Percentiles rank a stretch among this genome's conserved stretches.
Evolutionary conservation across 1,284 basidiomycete genomes (phyloP).

Genomic region (Cutaneotrichosporon spelunceum): DNA sequence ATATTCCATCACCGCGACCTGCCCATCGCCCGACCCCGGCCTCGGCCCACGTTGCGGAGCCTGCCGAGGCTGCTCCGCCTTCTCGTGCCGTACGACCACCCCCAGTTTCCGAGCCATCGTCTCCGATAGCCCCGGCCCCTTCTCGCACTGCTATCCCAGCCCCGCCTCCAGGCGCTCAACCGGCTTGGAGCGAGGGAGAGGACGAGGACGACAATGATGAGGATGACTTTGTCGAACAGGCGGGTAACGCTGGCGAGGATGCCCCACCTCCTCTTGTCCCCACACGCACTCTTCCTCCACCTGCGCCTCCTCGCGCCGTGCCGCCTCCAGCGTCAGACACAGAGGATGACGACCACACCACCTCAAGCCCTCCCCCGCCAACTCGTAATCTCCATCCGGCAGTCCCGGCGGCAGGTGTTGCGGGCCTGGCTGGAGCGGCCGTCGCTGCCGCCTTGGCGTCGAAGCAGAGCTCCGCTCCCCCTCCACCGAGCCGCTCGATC

Average conservation of each 20-base stretch:
- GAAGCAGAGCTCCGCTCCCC: neutral
- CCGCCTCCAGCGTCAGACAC: neutral
- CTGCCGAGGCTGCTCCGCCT: conserved; percentile 13
- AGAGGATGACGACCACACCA: conserved; percentile 8
- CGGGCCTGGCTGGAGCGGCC: neutral
- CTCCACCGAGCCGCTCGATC: neutral
- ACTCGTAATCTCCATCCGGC: conserved; percentile 25
- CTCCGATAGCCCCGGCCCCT: neutral
- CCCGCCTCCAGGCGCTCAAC: conserved; percentile 7
- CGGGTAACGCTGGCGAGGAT: neutral
- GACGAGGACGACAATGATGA: conserved; percentile 33
- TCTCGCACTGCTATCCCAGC: neutral
- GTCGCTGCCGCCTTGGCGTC: neutral
- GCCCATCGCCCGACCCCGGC: neutral
- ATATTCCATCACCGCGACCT: neutral
- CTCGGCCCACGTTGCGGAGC: neutral
- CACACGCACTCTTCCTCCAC: conserved; percentile 23
- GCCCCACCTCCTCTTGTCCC: conserved; percentile 12
- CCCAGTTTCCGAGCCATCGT: conserved; percentile 11
- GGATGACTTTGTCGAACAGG: neutral
- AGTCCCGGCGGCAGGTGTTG: neutral
- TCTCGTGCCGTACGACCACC: neutral
- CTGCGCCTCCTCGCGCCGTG: neutral
- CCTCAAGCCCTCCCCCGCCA: conserved; percentile 12
- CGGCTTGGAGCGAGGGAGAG: conserved; percentile 30